Percentiles rank a stretch among this genome's conserved stretches.
Evolutionary conservation across 164 flowering plant species (phyloP).

Genomic region (grape (Vitis vinifera)): DNA sequence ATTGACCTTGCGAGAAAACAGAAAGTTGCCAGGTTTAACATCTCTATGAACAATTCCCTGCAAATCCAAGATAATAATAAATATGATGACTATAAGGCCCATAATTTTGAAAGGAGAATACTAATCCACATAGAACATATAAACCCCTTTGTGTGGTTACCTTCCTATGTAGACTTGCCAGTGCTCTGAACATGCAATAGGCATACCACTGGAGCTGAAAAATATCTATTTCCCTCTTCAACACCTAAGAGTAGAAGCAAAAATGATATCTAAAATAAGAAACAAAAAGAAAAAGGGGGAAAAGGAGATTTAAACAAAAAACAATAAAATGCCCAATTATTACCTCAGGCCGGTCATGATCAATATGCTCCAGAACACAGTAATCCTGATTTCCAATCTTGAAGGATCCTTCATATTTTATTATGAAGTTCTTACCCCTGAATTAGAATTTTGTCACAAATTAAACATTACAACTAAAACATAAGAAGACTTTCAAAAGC

Average conservation of each 20-base stretch:
- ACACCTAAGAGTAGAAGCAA: conserved; percentile 39
- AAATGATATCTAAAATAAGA: conserved; percentile 11
- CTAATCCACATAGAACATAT: not conserved
- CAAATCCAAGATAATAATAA: conserved; percentile 6
- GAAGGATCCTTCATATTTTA: conserved; percentile 75
- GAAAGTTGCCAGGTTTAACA: conserved; percentile 96
- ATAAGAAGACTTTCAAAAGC: too few species aligned
- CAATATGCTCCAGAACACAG: conserved; percentile 82
- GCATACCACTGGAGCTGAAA: conserved; percentile 86
- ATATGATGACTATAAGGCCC: not conserved
- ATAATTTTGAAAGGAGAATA: not conserved
- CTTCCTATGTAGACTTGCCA: conserved; percentile 84
- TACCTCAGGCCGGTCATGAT: conserved; percentile 98
- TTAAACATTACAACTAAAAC: not conserved
- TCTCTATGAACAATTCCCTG: conserved; percentile 96
- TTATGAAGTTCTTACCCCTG: conserved; percentile 85
- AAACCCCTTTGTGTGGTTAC: conserved; percentile 28
- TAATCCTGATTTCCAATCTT: conserved; percentile 64
- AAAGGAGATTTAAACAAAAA: not conserved
- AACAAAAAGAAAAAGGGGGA: not conserved
- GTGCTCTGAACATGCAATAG: conserved; percentile 89
- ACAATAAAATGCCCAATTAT: conserved; percentile 1
- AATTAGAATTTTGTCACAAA: conserved; percentile 1
- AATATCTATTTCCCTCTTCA: conserved; percentile 78
- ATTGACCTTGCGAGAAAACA: conserved; percentile 62